Percentiles rank a stretch among this genome's conserved stretches.
phyloP scores from a whole-genome alignment of 2,329 filamentous ascomycete genomes.

The Scedosporium aurantiacum region DNA sequence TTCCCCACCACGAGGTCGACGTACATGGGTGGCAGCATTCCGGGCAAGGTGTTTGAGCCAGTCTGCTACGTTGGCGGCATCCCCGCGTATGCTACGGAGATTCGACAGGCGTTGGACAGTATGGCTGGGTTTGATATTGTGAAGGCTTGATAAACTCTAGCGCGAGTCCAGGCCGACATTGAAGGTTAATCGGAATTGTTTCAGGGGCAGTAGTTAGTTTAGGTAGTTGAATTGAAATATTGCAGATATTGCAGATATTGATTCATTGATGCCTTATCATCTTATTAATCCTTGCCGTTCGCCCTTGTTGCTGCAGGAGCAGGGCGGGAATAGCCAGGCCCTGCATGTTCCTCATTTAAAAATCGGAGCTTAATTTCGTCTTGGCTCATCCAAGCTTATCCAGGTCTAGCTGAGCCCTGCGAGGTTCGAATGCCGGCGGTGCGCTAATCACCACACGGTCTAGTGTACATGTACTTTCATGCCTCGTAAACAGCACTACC shows the following conservation, averaged over 20 bases:
- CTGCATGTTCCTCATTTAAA: too few relatives aligned
- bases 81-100: slow-evolving; percentile 20
- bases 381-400: too few relatives aligned
- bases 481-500: too few relatives aligned
- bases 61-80: slow-evolving; percentile 35
- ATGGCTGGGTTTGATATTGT: slow-evolving; percentile 25
- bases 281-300: too few relatives aligned
- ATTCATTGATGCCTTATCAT: too few relatives aligned
- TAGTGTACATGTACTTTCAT: too few relatives aligned
- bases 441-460: too few relatives aligned
- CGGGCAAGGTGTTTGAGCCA: slow-evolving; percentile 40
- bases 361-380: too few relatives aligned
- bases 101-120: slow-evolving; percentile 21
- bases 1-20: slow-evolving; percentile 38
- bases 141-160: not conserved
- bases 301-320: too few relatives aligned
- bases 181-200: not conserved
- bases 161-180: not conserved
- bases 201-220: not conserved
- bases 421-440: too few relatives aligned
- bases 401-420: too few relatives aligned
- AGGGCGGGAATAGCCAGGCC: too few relatives aligned
- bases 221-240: not conserved
- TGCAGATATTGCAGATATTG: not conserved
- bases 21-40: slow-evolving; percentile 45